A percentile compares a stretch with the other conserved stretches of the same genome.
Conservation (phyloP, 768 basidiomycete species). For the Hypholoma fasciculare region DNA sequence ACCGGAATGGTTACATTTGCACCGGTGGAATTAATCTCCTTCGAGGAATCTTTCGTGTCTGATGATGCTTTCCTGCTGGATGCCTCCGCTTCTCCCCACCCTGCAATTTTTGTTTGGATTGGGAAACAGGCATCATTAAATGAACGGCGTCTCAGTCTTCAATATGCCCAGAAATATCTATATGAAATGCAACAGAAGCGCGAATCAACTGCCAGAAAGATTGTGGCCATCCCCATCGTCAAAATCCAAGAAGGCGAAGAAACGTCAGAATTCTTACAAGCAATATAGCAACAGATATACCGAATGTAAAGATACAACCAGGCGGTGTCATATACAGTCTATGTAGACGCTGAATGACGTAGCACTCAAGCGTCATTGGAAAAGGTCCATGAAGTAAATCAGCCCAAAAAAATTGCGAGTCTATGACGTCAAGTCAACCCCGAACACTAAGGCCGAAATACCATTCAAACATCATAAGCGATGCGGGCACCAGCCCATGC, state of each 20-base stretch:
- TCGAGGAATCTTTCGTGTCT: constrained; percentile 38
- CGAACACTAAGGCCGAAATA: not conserved
- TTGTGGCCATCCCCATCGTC: constrained; percentile 42
- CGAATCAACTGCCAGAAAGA: constrained; percentile 10
- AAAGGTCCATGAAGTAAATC: not conserved
- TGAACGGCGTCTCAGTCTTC: constrained; percentile 50
- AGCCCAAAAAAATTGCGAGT: not conserved
- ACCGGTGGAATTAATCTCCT: constrained; percentile 27
- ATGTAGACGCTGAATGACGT: not conserved
- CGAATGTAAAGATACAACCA: not conserved
- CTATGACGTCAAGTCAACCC: not conserved
- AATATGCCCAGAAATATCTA: constrained; percentile 58
- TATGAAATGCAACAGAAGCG: constrained; percentile 32
- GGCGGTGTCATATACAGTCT: not conserved
- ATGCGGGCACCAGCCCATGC: constrained; percentile 79
- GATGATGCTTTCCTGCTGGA: constrained; percentile 56
- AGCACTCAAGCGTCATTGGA: not conserved
- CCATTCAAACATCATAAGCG: constrained; percentile 39
- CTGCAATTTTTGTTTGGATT: constrained; percentile 59
- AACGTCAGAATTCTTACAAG: constrained; percentile 42
- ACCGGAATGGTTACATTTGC: constrained; percentile 40
- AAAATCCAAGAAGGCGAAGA: constrained; percentile 58
- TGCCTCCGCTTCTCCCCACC: constrained; percentile 28
- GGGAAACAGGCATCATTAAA: constrained; percentile 47
- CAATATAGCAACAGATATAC: constrained; percentile 1